Evolutionary conservation across 2,329 filamentous ascomycete species (phyloP), one percentile per base, ranked within the genome.

Genomic region (Hymenoscyphus albidus): DNA sequence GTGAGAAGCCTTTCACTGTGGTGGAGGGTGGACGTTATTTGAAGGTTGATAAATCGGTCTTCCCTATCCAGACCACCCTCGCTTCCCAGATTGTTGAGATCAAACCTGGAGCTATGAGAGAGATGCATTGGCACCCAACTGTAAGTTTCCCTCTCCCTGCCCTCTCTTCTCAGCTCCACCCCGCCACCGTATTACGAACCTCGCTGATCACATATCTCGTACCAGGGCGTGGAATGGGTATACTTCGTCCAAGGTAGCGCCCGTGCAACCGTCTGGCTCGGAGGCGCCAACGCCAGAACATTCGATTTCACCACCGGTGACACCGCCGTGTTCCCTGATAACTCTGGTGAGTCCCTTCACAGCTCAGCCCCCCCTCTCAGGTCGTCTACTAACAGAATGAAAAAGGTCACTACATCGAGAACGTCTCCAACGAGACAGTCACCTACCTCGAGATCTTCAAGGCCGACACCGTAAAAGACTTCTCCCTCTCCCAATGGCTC

Each of bases 121-220:
- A 88, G 71, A 76, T 88, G 55, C 85, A 88, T 76, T 88, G 85
- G 85, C 85, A 88, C 75, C 82, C 83, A 1, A 80, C 78, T 0
- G 81, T 79, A 92, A 88, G 88, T 80, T 92, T 44, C 82, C 86
- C 0, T 88, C 71, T 85, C 86, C 0, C 88, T 92, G 39, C 80
- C 91, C 4, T 81, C 85, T 42, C 87, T 0, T 42, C 87, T 0
- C 85, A 86, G 42, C 90, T 88, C 0, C 84, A 90, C 38, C 83
- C 91, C 10, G 92, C 89, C 10, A 93, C 89, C 13, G 83, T 93
- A 85, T 80, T n/a, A 89, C 90, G 0, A 81, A 88, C 32, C 92
- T 90, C 0, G 93, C 93, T 72, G 86, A 93, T 78, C 93, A 90
- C 75, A 78, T 82, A 2, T 83, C 87, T 1, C 90, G 90, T 2